These are phyloP conservation scores for Candida frijolesensis DNA, from an alignment of 1,139 yeast species.

Conservation along the genomic window DNA sequence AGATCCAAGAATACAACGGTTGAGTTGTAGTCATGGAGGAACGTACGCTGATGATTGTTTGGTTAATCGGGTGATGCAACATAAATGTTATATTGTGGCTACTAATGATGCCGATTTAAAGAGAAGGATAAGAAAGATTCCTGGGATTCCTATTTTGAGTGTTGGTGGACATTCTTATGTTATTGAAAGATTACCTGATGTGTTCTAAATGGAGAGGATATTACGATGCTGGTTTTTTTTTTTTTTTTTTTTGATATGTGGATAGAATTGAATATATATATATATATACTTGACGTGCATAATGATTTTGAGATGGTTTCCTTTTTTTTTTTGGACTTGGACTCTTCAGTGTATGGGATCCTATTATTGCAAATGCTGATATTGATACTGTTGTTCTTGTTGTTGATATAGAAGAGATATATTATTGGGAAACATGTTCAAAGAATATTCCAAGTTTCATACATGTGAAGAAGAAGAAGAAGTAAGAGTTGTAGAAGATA, in stretches of 20 bases:
- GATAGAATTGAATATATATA: neutral
- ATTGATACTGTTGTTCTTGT: neutral
- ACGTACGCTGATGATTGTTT: constrained; percentile 98
- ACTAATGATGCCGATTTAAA: constrained; percentile 98
- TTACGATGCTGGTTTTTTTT: neutral
- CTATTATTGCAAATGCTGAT: too few relatives aligned
- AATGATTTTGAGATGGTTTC: too few relatives aligned
- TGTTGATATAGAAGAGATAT: neutral
- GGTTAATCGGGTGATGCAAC: constrained; percentile 90
- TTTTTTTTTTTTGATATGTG: neutral
- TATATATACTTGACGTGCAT: too few relatives aligned
- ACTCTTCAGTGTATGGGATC: too few relatives aligned
- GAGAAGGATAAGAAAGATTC: constrained; percentile 90
- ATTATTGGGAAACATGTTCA: neutral
- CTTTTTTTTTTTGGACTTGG: too few relatives aligned
- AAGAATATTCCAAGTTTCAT: constrained; percentile 1
- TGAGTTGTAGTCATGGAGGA: constrained; percentile 90
- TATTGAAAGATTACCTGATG: constrained; percentile 93
- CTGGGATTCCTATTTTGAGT: constrained; percentile 95
- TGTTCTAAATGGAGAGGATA: constrained; percentile 53
- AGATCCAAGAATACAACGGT: constrained; percentile 86
- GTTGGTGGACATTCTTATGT: constrained; percentile 93
- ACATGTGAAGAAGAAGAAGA: neutral
- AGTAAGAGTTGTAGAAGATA: too few relatives aligned
- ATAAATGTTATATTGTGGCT: constrained; percentile 95